A percentile compares a stretch with the other conserved stretches of the same genome.
Conservation (phyloP, 805 yeast genomes). For the Yamadazyma akitaensis region DNA sequence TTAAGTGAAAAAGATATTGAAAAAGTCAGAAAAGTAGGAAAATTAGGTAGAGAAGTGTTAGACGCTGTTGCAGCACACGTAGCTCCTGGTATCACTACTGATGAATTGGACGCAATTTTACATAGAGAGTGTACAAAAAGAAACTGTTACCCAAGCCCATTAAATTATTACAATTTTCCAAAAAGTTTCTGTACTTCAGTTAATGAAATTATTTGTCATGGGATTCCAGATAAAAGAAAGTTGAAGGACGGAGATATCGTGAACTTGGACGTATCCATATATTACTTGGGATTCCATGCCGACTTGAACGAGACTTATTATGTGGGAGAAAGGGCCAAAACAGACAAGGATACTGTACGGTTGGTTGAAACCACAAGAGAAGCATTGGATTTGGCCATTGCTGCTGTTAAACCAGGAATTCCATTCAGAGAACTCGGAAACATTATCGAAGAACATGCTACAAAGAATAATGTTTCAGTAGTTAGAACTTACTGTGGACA, state of each 20-base stretch:
- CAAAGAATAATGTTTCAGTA: constrained; percentile 73
- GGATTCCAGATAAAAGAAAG: constrained; percentile 88
- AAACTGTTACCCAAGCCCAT: constrained; percentile 90
- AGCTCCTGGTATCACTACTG: constrained; percentile 89
- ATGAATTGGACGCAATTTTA: constrained; percentile 80
- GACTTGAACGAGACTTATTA: constrained; percentile 96
- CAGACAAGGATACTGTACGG: constrained; percentile 78
- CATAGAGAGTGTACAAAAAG: constrained; percentile 87
- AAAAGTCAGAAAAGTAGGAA: constrained; percentile 71
- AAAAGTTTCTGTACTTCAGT: constrained; percentile 90
- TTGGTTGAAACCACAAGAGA: constrained; percentile 88
- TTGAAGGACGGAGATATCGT: constrained; percentile 92
- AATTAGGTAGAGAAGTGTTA: constrained; percentile 79
- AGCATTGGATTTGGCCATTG: constrained; percentile 79
- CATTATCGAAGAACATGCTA: constrained; percentile 83
- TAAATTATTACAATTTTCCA: constrained; percentile 92
- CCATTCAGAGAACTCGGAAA: constrained; percentile 86
- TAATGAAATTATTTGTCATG: constrained; percentile 95
- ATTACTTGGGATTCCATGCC: constrained; percentile 84
- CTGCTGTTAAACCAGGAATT: constrained; percentile 84
- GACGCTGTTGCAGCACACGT: constrained; percentile 84
- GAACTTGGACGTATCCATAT: constrained; percentile 84
- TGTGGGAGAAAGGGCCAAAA: constrained; percentile 83
- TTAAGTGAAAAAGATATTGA: constrained; percentile 66
- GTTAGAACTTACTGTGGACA: constrained; percentile 93